Conservation (phyloP, 2,329 filamentous ascomycete genomes). For the Elsinoe australis region DNA sequence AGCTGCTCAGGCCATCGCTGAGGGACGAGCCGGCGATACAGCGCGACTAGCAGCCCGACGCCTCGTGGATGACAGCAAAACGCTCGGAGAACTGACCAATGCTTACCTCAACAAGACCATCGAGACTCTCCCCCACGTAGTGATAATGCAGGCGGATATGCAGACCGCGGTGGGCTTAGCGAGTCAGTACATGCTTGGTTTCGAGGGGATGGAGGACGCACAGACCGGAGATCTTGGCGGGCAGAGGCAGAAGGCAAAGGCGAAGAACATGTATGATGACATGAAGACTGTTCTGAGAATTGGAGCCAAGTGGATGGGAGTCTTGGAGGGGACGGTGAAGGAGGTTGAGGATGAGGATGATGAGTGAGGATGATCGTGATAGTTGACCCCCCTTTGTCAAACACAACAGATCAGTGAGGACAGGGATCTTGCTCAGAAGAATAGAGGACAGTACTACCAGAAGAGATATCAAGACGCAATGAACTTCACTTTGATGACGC, state of each 20-base stretch:
- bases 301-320: not conserved
- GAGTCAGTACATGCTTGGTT: not conserved
- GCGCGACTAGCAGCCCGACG: too few relatives aligned
- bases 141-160: slow-evolving; percentile 1
- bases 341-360: not conserved
- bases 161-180: not conserved
- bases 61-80: too few relatives aligned
- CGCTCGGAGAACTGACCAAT: too few relatives aligned
- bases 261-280: not conserved
- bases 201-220: not conserved
- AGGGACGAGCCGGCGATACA: too few relatives aligned
- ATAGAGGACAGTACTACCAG: too few relatives aligned
- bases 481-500: not conserved
- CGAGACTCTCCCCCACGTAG: too few relatives aligned
- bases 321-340: not conserved
- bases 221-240: not conserved
- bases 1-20: too few relatives aligned
- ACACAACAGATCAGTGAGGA: not conserved
- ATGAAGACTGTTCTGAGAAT: slow-evolving; percentile 6
- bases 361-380: not conserved
- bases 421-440: not conserved
- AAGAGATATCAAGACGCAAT: too few relatives aligned
- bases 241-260: not conserved
- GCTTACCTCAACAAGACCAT: too few relatives aligned
- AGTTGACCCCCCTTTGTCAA: not conserved